Conservation (phyloP, 306 rosid genomes). For the Hylodesmum podocarpum region DNA sequence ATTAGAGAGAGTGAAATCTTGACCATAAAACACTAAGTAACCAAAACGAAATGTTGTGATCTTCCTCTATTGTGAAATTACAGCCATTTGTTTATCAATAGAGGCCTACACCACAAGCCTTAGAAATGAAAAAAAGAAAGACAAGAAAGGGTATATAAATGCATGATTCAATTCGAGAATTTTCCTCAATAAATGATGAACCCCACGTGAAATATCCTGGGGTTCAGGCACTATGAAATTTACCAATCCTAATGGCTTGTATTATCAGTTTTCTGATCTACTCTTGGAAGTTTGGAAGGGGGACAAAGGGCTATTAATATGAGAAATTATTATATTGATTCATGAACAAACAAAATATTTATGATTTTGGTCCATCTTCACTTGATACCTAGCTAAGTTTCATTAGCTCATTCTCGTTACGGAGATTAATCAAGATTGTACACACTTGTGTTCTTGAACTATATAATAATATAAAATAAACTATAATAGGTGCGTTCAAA, state of each 20-base stretch:
- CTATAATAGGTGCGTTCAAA: no score
- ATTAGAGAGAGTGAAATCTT: neutral
- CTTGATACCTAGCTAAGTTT: neutral
- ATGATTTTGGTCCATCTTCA: no score
- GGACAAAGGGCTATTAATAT: neutral
- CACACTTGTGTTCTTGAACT: no score
- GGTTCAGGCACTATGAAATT: neutral
- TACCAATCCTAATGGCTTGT: neutral
- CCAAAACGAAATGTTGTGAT: conserved; percentile 3
- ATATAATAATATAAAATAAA: no score
- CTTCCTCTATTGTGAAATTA: neutral
- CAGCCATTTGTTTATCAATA: neutral
- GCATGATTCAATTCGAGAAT: neutral
- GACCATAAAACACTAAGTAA: neutral
- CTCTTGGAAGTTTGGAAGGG: neutral
- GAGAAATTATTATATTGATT: no score
- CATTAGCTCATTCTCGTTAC: no score
- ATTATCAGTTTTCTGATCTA: neutral
- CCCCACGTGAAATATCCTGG: conserved; percentile 1
- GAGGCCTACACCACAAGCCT: neutral
- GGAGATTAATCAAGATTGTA: no score
- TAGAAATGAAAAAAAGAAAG: neutral
- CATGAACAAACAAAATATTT: no score
- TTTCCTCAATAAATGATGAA: neutral
- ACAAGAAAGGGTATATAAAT: neutral